phyloP scores from a whole-genome alignment of 805 yeast species.

The Metahyphopichia silvanorum region DNA sequence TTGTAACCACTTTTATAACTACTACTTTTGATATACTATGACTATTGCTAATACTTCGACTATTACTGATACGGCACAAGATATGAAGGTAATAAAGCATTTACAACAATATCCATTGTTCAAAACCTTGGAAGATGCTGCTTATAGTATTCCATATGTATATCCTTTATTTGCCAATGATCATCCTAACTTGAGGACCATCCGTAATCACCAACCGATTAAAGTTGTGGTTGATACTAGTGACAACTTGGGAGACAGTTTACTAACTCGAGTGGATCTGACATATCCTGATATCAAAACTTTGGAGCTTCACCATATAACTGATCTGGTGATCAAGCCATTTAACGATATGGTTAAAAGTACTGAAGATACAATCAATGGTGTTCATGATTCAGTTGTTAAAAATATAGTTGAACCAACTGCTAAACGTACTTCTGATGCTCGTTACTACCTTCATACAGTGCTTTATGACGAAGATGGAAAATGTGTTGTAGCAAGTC shows the following conservation, averaged over 20 bases:
- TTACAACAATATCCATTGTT: slow-evolving; percentile 48
- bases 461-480: slow-evolving; percentile 57
- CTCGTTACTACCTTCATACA: slow-evolving; percentile 50
- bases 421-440: slow-evolving; percentile 42
- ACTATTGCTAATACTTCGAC: background rate
- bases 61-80: background rate
- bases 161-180: slow-evolving; percentile 26
- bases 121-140: slow-evolving; percentile 32
- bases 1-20: background rate
- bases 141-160: slow-evolving; percentile 34
- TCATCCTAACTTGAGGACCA: slow-evolving; percentile 19
- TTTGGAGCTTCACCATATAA: slow-evolving; percentile 46
- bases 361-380: slow-evolving; percentile 1
- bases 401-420: slow-evolving; percentile 42
- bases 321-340: slow-evolving; percentile 51
- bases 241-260: slow-evolving; percentile 46
- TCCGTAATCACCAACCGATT: slow-evolving; percentile 28
- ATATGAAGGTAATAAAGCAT: slow-evolving; percentile 22
- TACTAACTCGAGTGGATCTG: slow-evolving; percentile 57
- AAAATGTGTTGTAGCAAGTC: slow-evolving; percentile 59
- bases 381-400: slow-evolving; percentile 8
- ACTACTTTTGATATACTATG: background rate
- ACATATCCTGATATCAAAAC: slow-evolving; percentile 59
- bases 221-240: slow-evolving; percentile 51
- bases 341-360: slow-evolving; percentile 42